Base-by-base conservation (phyloP, 106 monocot species). In the Iris macrosiphon region DNA sequence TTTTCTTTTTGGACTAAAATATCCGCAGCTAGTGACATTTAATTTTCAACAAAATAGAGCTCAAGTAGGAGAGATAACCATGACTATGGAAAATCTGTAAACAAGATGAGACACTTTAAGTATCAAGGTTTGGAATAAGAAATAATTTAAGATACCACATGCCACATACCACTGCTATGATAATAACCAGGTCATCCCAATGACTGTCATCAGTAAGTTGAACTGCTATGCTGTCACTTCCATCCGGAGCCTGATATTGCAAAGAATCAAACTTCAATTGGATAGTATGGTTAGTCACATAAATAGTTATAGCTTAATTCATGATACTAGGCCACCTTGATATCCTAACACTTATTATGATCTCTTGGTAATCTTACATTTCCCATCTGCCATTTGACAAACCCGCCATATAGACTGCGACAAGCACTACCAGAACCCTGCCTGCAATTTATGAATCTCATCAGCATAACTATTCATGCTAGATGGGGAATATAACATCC, bases 391-490 rank as follows among this genome's bases (percentile, higher is more conserved):
- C 96, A 98, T 59, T 98, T 98, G 55, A 98, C 96, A 83, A 90
- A 98, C 56, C 96, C 96, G 45, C 90, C 96, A 70, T 63, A 83
- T 34, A 98, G 30, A 67, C 96, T 98, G 52, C 96, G 82, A 31
- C 96, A 98, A 21, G 96, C 86, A 77, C 96, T 98, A 17, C 96
- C 96, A 49, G 96, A 98, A 49, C 90, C 96, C 73, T 87, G 90
- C 73, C 96, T 98, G 66, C 33, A 41, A 58, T 70, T 26, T 45
- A 55, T 12, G 21, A 62, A 40, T 59, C n/a, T n/a, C 7, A 53
- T 43, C 34, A 45, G 39, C 34, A 39, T 22, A 40, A 74, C 33
- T 23, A 32, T 44, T 1, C 43, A 50, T 22, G 18, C 23, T 1
- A 41, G 29, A 55, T 44, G 0, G n/a, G n/a, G 32, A 20, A 45